These are phyloP conservation scores for Fusarium camptoceras DNA, from an alignment of 2,329 filamentous ascomycete genomes.

Conservation along the genomic window DNA sequence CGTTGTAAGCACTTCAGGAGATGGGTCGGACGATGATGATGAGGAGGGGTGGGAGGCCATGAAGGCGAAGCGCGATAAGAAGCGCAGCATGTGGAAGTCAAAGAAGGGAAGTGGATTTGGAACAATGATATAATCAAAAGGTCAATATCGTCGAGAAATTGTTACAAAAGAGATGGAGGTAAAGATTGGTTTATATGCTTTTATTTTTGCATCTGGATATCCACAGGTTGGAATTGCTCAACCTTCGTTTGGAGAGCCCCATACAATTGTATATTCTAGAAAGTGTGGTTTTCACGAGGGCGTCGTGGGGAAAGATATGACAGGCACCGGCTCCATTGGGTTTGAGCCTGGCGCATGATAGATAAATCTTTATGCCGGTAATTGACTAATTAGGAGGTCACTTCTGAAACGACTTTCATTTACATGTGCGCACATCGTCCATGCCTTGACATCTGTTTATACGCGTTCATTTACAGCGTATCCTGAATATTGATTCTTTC, in stretches of 20 bases:
- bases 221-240: constrained; percentile 40
- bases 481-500: constrained; percentile 8
- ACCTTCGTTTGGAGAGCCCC: constrained; percentile 27
- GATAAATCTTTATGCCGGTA: constrained; percentile 48
- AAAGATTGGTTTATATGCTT: constrained; percentile 47
- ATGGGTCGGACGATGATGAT: constrained; percentile 67
- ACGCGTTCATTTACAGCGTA: neutral
- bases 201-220: constrained; percentile 46
- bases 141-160: constrained; percentile 25
- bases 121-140: constrained; percentile 56
- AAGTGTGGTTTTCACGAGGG: constrained; percentile 44
- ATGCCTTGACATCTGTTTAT: constrained; percentile 1
- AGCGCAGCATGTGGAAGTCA: constrained; percentile 72
- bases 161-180: constrained; percentile 40
- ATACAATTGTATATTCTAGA: constrained; percentile 49
- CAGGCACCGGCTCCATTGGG: constrained; percentile 40
- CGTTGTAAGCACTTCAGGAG: constrained; percentile 54
- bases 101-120: constrained; percentile 68
- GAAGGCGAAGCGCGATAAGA: constrained; percentile 76
- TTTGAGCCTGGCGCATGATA: constrained; percentile 48
- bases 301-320: constrained; percentile 47
- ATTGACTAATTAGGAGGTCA: constrained; percentile 48
- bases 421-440: constrained; percentile 8
- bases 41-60: constrained; percentile 78
- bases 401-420: constrained; percentile 4